Evolutionary conservation across 2,329 filamentous ascomycete genomes (phyloP), one percentile per base, ranked within the genome.

Genomic region (Xylaria sp.): DNA sequence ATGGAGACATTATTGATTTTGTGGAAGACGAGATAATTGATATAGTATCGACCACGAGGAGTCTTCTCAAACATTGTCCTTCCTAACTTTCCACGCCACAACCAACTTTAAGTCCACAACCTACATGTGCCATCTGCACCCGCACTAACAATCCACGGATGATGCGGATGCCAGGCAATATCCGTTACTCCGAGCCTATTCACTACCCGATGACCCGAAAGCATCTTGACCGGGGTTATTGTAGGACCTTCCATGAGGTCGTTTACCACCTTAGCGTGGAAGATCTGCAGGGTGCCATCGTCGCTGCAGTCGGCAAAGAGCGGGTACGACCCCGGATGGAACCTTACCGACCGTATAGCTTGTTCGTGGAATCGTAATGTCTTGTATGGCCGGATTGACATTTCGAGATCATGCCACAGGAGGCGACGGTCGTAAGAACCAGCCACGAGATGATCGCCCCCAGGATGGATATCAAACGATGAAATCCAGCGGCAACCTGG

Each of bases 171-270:
- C 97, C 97, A 99, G 77, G 97, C 93, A 32, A 99, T 83, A 79
- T 97, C 95, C 85, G 98, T 86, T 17, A 98, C 94, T 72, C 96
- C 96, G 66, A 99, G 82, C 73, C 94, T 91, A 77, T 89, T 92
- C 77, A 92, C 91, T 2, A 98, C 90, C 81, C 91, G 92, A 82
- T 99, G 96, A 0, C 96, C 96, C 77, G 89, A 91, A 57, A 99
- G 86, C 76, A 97, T 93, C 86, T 98, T 99, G 71, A 99, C 86
- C 8, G 96, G 96, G 60, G 98, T 96, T 76, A 99, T 97, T 14
- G 92, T 97, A 6, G 96, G 94, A 77, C 97, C 97, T 83, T 97
- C 94, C 88, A 99, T 93, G 79, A 97, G 85, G 79, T 99, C 96
- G 69, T 90, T 93, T 34, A 97, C 94, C 32, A 98, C 95, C 81